Evolutionary conservation across 2,329 filamentous ascomycete species (phyloP), one percentile per base, ranked within the genome.

Genomic region (Epichloe sp.): DNA sequence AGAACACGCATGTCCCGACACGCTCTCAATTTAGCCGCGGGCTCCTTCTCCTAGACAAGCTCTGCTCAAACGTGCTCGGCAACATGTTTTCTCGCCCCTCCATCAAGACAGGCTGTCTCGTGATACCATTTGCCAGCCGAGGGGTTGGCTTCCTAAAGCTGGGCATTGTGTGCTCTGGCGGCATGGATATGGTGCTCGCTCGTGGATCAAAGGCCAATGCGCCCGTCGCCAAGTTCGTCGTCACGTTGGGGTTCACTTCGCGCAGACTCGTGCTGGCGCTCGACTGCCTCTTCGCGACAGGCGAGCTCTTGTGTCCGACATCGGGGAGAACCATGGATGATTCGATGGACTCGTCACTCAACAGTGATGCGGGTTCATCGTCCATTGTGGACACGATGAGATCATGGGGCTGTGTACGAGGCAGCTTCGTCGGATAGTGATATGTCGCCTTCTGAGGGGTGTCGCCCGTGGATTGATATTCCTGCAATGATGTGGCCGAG

Each of bases 401-500:
- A 1, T 73, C 71, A 55, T 72, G 72, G 0, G 72, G 56, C 26
- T 69, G 68, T 0, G 93, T 97, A 26, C 83, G 81, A 3, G 93
- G 93, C 1, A 98, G 74, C 2, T 77, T 73, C 1, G 79, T 85
- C 0, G 88, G 86, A 61, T 88, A 95, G n/a, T 80, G 75, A 67
- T 97, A 98, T 49, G 81, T 75, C 34, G 76, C 72, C 68, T 90
- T 93, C 62, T 86, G 80, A 0, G 93, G 93, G 1, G 93, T 97
- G 45, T 85, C 76, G 48, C 93, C 91, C 0, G 93, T 97, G 0
- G 86, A 79, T 38, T 80, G 73, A 65, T 97, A 97, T 63, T 96
- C 89, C 49, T 82, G 76, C 49, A 97, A 74, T 4, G 73, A 67
- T 1, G 83, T 81, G 45, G 68, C 70, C 15, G 76, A 70, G 45